Evolutionary conservation across 257 asterid genomes (phyloP), one percentile per base, ranked within the genome.

Genomic region (Solanum peruvianum): DNA sequence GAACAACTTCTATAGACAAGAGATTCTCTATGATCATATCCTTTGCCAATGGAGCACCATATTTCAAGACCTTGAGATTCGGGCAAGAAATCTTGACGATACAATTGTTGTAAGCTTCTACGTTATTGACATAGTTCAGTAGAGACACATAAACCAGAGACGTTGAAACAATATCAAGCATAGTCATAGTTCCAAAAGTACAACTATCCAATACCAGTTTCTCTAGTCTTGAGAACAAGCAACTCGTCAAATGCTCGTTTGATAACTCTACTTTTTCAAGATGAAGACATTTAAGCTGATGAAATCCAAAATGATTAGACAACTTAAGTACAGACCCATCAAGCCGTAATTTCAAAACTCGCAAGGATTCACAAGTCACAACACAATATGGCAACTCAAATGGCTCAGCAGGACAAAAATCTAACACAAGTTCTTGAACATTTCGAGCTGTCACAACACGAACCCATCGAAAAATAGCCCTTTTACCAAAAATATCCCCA

Each of bases 71-170:
- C 7, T 35, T 15, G 69, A 87, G 87, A 16, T 83, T 70, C 16
- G 85, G 89, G 31, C 89, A 87, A n/a, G 87, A 87, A n/a, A 87
- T 82, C 11, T 39, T 83, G 35, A 87, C 8, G 9, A n/a, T 39
- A 56, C 76, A 18, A 13, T 37, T 49, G 14, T 11, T 6, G 15
- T 49, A 83, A 87, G 16, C 31, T 35, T 8, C 9, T n/a, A 9
- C 23, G 14, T 39, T 12, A 5, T 23, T 13, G 12, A 0, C 16
- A 56, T 11, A 25, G 47, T 70, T 37, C 9, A 11, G 21, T 35
- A 87, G 0, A 35, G 62, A 20, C 29, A 83, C 44, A 83, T 69
- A 67, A 49, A 69, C 23, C 7, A 87, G 47, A 56, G 84, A 69
- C 2, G 64, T n/a, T 7, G 85, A 87, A 77, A 77, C 20, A 87